Evolutionary conservation across 2,329 filamentous ascomycete species (phyloP), one percentile per base, ranked within the genome.

Genomic region (Talaromyces sp.): DNA sequence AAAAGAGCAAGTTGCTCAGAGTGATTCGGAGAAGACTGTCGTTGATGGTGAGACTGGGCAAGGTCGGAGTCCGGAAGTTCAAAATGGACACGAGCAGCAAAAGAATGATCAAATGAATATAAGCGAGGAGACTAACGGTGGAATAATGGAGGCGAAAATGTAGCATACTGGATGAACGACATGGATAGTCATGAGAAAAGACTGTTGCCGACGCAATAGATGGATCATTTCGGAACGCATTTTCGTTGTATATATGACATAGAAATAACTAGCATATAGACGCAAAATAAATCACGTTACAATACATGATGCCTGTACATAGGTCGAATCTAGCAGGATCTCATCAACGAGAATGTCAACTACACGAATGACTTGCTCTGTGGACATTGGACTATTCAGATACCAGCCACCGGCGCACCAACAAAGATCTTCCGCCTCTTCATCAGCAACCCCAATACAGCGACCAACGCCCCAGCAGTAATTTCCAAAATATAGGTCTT

Each of bases 1-100:
- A 0, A 43, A 59, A 10, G n/a, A 39, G 13, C 33, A 24, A 22
- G 19, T 41, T 41, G 56, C 22, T 7, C 56, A 59, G 16, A 59
- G 56, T 45, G 56, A 59, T 45, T 41, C 35, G 27, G 56, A 59
- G 14, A 59, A 59, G 27, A 45, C 56, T 45, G 56, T 45, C 33
- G 37, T 31, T 31, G 24, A 33, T 45, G 19, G 11, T 45, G 52
- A 56, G 66, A 39, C 64, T 14, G 9, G 5, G 19, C 52, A 22
- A 37, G 22, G 9, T 13, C 31, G 11, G 14, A 19, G 2, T 24
- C 10, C 31, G 33, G 19, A 11, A 16, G 10, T 39, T 3, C 33
- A 39, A 37, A 14, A 3, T 37, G 31, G 13, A 9, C 52, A 3
- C 33, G 37, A 33, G 37, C 35, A 39, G 33, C 19, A 31, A 8